A percentile compares a stretch with the other conserved stretches of the same genome.
phyloP scores from a whole-genome alignment of 345 rosid species.

The Dimocarpus longan region DNA sequence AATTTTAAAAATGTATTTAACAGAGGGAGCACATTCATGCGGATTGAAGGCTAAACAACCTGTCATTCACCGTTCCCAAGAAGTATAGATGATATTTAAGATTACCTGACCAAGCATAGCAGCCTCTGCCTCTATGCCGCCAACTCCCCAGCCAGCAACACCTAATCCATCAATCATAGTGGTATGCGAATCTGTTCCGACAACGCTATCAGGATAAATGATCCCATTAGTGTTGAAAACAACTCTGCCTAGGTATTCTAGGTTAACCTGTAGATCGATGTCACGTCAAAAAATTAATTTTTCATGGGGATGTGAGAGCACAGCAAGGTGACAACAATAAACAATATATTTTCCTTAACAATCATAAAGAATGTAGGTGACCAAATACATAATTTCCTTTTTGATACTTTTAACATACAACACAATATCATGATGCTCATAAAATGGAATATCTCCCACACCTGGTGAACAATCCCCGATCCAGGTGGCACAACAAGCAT shows the following conservation, averaged over 20 bases:
- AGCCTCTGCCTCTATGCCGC: constrained; percentile 97
- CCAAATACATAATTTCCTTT: background rate
- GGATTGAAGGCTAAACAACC: background rate
- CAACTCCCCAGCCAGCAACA: constrained; percentile 99
- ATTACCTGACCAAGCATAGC: constrained; percentile 96
- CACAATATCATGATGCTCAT: background rate
- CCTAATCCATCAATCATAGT: constrained; percentile 98
- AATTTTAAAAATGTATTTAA: background rate
- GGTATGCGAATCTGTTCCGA: constrained; percentile 95
- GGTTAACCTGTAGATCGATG: constrained; percentile 63
- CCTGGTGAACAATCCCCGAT: constrained; percentile 97
- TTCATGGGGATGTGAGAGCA: background rate
- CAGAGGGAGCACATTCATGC: background rate
- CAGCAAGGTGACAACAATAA: background rate
- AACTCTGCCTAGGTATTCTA: constrained; percentile 92
- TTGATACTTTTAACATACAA: background rate
- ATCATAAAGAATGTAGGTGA: background rate
- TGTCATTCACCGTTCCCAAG: background rate
- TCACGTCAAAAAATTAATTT: constrained; percentile 13
- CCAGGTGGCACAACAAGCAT: constrained; percentile 99
- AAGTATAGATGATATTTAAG: background rate
- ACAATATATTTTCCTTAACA: background rate
- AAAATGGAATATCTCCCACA: constrained; percentile 21
- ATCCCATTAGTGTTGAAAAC: constrained; percentile 79
- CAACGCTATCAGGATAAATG: constrained; percentile 93